Evolutionary conservation across 129 eudicot genomes (phyloP).

Genomic region (Arctium minus): DNA sequence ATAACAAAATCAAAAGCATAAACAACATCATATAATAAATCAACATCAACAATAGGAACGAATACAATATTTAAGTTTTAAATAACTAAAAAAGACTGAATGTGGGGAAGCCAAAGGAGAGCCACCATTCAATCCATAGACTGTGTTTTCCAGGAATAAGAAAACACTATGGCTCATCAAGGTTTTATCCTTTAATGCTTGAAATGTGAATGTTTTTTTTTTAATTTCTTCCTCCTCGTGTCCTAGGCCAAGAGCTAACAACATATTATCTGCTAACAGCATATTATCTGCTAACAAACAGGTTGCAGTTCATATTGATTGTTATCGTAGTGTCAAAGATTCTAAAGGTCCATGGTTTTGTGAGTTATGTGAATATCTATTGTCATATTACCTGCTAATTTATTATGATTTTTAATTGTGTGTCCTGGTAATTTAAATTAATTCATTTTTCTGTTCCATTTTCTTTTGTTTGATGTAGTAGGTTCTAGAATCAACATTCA

Average conservation of each 20-base stretch:
- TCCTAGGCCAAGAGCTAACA: background rate
- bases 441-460: slow-evolving; percentile 7
- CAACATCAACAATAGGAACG: no score
- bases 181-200: slow-evolving; percentile 38
- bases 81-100: no score
- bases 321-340: slow-evolving; percentile 79
- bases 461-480: slow-evolving; percentile 63
- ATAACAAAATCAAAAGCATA: no score
- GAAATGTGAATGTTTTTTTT: background rate
- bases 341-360: slow-evolving; percentile 95
- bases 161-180: no score
- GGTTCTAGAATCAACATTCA: slow-evolving; percentile 82
- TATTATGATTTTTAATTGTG: background rate
- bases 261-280: slow-evolving; percentile 4
- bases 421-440: background rate
- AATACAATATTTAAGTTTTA: no score
- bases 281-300: no score
- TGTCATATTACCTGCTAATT: slow-evolving; percentile 23
- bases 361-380: slow-evolving; percentile 82
- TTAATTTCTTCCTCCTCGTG: background rate
- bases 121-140: no score
- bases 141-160: no score
- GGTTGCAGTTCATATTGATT: slow-evolving; percentile 95
- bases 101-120: no score
- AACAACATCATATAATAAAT: no score